phyloP scores from a whole-genome alignment of 306 rosid genomes.

The Cicer bijugum region DNA sequence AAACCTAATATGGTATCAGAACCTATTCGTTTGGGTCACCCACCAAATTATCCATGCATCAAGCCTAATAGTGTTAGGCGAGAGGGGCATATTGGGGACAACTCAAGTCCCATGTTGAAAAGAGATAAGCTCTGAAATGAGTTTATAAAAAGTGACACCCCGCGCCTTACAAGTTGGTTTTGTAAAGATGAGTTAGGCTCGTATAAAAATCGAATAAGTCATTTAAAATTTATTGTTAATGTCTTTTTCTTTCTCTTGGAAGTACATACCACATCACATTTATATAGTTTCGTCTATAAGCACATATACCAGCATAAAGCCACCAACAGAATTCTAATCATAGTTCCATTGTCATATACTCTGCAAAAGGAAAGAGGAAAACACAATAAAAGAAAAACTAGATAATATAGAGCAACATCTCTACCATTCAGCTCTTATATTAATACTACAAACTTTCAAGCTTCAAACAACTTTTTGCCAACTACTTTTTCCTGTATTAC shows the following conservation, averaged over 20 bases:
- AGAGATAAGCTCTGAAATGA: no score
- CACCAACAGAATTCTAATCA: conserved; percentile 1
- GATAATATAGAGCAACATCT: conserved; percentile 7
- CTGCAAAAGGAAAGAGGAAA: conserved; percentile 15
- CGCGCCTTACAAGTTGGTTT: no score
- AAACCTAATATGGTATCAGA: no score
- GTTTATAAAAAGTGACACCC: no score
- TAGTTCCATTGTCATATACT: neutral
- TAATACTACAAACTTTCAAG: conserved; percentile 21
- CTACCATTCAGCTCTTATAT: conserved; percentile 26
- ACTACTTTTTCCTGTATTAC: conserved; percentile 9
- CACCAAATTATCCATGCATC: no score
- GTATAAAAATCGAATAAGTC: neutral
- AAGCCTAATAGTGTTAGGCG: no score
- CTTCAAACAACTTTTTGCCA: conserved; percentile 29
- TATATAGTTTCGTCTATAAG: conserved; percentile 8
- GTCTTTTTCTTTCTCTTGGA: neutral
- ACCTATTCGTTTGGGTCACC: no score
- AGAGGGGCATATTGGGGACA: no score
- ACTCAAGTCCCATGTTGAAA: no score
- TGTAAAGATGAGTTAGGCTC: no score
- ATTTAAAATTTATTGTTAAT: neutral
- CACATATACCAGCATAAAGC: neutral
- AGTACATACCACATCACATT: neutral
- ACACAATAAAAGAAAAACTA: conserved; percentile 23